Conservation (phyloP, 2,329 filamentous ascomycete species). For the Fusarium hostae region DNA sequence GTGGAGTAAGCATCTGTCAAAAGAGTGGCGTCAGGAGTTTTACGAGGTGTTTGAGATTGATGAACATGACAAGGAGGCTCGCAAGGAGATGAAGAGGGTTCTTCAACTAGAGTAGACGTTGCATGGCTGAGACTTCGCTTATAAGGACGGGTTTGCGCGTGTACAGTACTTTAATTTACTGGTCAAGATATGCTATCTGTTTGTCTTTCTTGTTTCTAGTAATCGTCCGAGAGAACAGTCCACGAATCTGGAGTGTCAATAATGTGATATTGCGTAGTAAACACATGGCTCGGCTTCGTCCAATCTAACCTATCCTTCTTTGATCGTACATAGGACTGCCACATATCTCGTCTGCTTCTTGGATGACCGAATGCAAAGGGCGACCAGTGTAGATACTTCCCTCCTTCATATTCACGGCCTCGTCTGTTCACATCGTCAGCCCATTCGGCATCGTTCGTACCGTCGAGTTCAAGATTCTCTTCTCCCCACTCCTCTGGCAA, state of each 20-base stretch:
- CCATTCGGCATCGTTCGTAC: not conserved
- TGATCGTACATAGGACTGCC: not conserved
- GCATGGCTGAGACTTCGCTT: too few relatives aligned
- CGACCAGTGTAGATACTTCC: not conserved
- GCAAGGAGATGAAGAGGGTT: not conserved
- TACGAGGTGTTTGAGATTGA: not conserved
- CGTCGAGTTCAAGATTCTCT: not conserved
- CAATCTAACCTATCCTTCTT: not conserved
- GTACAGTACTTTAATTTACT: too few relatives aligned
- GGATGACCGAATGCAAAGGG: not conserved
- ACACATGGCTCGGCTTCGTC: not conserved
- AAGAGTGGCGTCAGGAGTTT: not conserved
- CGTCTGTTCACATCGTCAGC: not conserved
- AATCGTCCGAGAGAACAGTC: not conserved
- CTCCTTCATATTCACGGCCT: rapidly evolving
- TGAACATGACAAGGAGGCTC: not conserved
- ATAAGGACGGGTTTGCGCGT: too few relatives aligned
- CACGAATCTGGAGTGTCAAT: not conserved
- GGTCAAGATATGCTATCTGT: too few relatives aligned
- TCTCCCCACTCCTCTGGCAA: not conserved
- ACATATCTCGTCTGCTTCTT: not conserved
- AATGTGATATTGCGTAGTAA: not conserved
- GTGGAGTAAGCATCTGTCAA: not conserved
- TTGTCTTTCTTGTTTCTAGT: not conserved
- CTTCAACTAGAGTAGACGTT: not conserved